These are phyloP conservation scores for Bassia scoparia DNA, from an alignment of 148 eudicot species.

Conservation along the genomic window DNA sequence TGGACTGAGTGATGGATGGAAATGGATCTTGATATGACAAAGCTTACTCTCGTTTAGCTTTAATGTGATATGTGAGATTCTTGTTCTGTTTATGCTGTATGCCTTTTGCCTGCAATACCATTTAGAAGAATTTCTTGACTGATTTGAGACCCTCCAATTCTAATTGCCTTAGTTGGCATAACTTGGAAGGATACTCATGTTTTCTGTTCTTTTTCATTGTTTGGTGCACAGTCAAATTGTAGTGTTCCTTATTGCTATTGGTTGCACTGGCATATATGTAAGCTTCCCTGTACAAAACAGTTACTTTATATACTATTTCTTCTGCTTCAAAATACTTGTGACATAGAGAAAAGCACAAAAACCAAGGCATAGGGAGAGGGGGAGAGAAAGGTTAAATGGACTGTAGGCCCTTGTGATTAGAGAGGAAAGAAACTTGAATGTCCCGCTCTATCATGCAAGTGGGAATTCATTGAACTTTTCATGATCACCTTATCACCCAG, in stretches of 20 bases:
- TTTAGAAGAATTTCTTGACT: neutral
- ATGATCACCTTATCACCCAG: too few species aligned
- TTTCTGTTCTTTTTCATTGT: neutral
- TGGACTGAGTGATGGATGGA: neutral
- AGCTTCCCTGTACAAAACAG: neutral
- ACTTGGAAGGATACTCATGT: neutral
- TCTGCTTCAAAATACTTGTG: too few species aligned
- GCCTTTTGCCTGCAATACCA: neutral
- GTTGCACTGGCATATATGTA: too few species aligned
- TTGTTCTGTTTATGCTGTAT: neutral
- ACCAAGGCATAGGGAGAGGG: too few species aligned
- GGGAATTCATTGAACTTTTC: too few species aligned
- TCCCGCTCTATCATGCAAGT: too few species aligned
- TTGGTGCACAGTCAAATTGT: neutral
- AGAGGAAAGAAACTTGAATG: too few species aligned
- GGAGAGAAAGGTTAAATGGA: too few species aligned
- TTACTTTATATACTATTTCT: too few species aligned
- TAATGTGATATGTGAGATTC: neutral
- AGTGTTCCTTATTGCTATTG: neutral
- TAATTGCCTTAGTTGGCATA: too few species aligned
- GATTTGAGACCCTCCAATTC: neutral
- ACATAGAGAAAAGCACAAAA: too few species aligned
- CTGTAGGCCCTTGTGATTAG: too few species aligned
- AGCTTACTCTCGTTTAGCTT: neutral
- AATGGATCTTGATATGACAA: neutral